phyloP scores from a whole-genome alignment of 257 asterid genomes.

The Handroanthus guayacan region DNA sequence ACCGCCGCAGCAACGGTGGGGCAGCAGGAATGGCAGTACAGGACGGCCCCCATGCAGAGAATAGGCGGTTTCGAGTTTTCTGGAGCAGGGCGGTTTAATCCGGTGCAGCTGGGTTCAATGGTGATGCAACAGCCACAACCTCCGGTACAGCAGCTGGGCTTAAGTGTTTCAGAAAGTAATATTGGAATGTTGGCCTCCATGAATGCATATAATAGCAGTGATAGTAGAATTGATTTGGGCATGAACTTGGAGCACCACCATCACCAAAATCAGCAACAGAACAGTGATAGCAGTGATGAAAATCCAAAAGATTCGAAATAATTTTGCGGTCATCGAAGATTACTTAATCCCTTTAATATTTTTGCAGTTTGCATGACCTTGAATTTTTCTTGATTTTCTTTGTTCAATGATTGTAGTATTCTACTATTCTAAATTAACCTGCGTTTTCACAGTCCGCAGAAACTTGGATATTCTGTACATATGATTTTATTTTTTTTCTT shows the following conservation, averaged over 20 bases:
- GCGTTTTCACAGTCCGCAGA: not conserved
- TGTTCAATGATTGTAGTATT: constrained; percentile 40
- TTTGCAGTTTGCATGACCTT: constrained; percentile 12
- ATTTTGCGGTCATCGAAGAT: constrained; percentile 3
- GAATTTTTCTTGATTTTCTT: constrained; percentile 3
- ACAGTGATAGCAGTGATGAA: constrained; percentile 72
- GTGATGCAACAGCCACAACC: constrained; percentile 54
- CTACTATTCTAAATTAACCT: not conserved
- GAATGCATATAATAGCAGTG: constrained; percentile 47
- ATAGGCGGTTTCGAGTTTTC: constrained; percentile 63
- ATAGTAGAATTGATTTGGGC: constrained; percentile 64
- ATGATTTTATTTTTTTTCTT: not conserved
- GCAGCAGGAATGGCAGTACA: constrained; percentile 69
- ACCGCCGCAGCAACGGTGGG: constrained; percentile 39
- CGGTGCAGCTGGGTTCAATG: constrained; percentile 68
- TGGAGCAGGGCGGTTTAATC: constrained; percentile 57
- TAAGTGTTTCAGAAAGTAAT: constrained; percentile 63
- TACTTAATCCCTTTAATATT: not conserved
- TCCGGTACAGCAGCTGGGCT: constrained; percentile 58
- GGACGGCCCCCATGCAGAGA: constrained; percentile 55
- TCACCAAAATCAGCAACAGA: constrained; percentile 55
- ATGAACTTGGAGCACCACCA: constrained; percentile 71
- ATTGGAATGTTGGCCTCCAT: constrained; percentile 68
- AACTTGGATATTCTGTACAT: constrained; percentile 15
- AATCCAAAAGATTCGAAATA: constrained; percentile 64